Percentiles rank a stretch among this genome's conserved stretches.
phyloP scores from a whole-genome alignment of 306 rosid species.

The Comarum palustre region DNA sequence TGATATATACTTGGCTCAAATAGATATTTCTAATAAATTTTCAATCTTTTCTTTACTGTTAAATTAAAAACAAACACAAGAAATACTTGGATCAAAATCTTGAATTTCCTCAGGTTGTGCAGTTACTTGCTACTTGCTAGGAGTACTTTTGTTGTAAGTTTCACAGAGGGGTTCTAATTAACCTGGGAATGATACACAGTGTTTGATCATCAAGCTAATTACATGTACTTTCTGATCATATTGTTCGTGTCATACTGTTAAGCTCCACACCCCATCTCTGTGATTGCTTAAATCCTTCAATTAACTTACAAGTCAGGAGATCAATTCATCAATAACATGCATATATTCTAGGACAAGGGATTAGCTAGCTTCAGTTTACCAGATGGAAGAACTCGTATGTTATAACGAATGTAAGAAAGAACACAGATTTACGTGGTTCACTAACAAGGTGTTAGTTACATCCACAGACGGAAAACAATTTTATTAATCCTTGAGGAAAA shows the following conservation, averaged over 20 bases:
- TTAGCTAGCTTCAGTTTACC: neutral
- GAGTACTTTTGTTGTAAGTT: neutral
- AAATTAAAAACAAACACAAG: too few relatives aligned
- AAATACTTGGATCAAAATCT: too few relatives aligned
- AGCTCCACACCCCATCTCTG: neutral
- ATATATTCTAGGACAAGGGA: neutral
- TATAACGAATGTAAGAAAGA: too few relatives aligned
- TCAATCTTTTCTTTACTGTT: too few relatives aligned
- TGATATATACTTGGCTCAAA: too few relatives aligned
- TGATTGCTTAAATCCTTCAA: neutral
- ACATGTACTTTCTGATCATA: neutral
- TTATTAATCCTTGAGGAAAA: too few relatives aligned
- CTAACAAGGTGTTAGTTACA: too few relatives aligned
- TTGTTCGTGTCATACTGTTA: neutral
- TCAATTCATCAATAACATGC: neutral
- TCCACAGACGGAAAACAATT: too few relatives aligned
- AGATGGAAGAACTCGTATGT: neutral
- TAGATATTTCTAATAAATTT: too few relatives aligned
- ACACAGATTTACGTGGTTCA: too few relatives aligned
- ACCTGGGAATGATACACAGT: neutral
- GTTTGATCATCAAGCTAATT: neutral
- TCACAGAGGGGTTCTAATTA: neutral
- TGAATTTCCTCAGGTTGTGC: too few relatives aligned
- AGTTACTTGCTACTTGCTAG: neutral
- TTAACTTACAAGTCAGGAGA: neutral